A percentile compares a stretch with the other conserved stretches of the same genome.
These are phyloP conservation scores for Ramaria sp. DNA, from an alignment of 768 basidiomycete species.

Conservation along the genomic window DNA sequence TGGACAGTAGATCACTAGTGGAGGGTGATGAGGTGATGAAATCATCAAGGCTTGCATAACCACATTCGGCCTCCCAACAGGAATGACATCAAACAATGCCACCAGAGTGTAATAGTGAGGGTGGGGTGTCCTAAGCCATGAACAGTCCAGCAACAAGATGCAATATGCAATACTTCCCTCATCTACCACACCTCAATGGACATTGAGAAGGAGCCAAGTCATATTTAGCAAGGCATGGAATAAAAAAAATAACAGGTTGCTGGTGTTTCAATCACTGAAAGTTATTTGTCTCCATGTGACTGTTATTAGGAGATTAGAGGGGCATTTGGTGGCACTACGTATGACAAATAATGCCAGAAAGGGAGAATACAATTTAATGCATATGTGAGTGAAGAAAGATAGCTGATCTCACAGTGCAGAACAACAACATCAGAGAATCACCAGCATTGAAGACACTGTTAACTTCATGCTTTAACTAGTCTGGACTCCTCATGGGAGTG, in stretches of 20 bases:
- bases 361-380: no score
- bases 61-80: slow-evolving; percentile 19
- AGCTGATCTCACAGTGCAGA: no score
- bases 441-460: no score
- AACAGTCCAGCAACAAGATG: slow-evolving; percentile 20
- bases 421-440: no score
- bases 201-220: not conserved
- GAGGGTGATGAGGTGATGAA: not conserved
- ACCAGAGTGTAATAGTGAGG: slow-evolving; percentile 27
- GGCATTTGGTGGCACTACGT: no score
- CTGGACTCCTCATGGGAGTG: no score
- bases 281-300: not conserved
- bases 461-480: no score
- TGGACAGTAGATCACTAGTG: not conserved
- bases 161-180: slow-evolving; percentile 21
- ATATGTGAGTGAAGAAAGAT: no score
- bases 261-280: not conserved
- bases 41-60: not conserved
- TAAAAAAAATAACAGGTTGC: not conserved
- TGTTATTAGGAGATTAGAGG: no score
- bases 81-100: slow-evolving; percentile 17
- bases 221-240: slow-evolving; percentile 9
- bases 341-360: no score
- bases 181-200: slow-evolving; percentile 20
- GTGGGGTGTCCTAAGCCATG: slow-evolving; percentile 19